Evolutionary conservation across 176 grass and related monocot genomes (phyloP).

Genomic region (Lolium multiflorum): DNA sequence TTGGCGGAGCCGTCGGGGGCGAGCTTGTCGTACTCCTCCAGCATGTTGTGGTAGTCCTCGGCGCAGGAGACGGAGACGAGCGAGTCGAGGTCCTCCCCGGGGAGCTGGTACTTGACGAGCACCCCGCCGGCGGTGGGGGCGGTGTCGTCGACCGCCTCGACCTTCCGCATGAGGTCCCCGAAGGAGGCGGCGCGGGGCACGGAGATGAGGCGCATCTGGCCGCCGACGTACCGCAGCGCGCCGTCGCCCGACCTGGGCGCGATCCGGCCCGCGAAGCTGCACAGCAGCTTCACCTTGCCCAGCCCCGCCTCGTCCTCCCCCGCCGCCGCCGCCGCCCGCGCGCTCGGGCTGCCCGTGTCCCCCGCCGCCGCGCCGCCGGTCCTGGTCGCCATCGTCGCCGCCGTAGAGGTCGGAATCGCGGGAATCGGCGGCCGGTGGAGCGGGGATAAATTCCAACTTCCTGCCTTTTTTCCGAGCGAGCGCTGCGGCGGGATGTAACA

Average conservation of each 20-base stretch:
- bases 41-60: conserved; percentile 90
- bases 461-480: not conserved
- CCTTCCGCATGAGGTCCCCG: conserved; percentile 64
- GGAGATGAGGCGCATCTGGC: conserved; percentile 79
- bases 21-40: conserved; percentile 95
- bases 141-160: conserved; percentile 51
- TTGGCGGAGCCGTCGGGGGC: conserved; percentile 79
- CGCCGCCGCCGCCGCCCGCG: conserved; percentile 14
- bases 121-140: not conserved
- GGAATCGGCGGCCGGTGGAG: conserved; percentile 19
- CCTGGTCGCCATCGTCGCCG: conserved; percentile 34
- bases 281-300: conserved; percentile 80
- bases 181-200: conserved; percentile 61
- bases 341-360: conserved; percentile 54
- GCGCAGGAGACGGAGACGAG: conserved; percentile 70
- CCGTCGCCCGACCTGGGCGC: conserved; percentile 64
- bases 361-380: not conserved
- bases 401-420: conserved; percentile 42
- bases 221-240: conserved; percentile 76
- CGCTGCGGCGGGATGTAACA: not conserved
- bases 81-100: conserved; percentile 87
- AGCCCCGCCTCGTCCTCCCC: conserved; percentile 11
- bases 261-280: conserved; percentile 85
- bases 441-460: conserved; percentile 34
- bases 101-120: conserved; percentile 83